Evolutionary conservation across 2,329 filamentous ascomycete species (phyloP).

Genomic region (Cadophora sp.): DNA sequence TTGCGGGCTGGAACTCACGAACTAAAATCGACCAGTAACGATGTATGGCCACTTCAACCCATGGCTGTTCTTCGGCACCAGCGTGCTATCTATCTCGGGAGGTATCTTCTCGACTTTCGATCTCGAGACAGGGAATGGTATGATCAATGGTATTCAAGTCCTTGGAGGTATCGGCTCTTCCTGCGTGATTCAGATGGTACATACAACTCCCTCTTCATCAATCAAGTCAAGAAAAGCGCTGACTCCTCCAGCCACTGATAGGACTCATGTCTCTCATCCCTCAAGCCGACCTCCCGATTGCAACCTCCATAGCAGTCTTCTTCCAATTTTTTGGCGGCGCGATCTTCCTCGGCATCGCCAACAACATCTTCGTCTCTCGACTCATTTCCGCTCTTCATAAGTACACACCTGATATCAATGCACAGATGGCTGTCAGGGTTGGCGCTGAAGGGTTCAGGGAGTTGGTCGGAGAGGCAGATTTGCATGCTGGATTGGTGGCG

Average conservation of each 20-base stretch:
- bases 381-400: constrained; percentile 33
- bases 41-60: constrained; percentile 39
- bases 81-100: constrained; percentile 20
- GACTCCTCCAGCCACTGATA: constrained; percentile 49
- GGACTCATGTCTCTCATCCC: constrained; percentile 55
- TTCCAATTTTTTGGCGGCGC: constrained; percentile 63
- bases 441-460: constrained; percentile 49
- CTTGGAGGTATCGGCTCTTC: constrained; percentile 59
- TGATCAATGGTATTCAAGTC: constrained; percentile 35
- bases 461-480: constrained; percentile 22
- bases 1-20: neutral
- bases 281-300: constrained; percentile 57
- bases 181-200: constrained; percentile 38
- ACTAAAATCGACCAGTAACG: constrained; percentile 34
- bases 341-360: constrained; percentile 62
- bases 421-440: constrained; percentile 46
- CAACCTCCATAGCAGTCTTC: constrained; percentile 61
- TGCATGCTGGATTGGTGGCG: constrained; percentile 22
- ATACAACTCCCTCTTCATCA: neutral
- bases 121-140: constrained; percentile 21
- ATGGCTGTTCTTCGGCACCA: constrained; percentile 28
- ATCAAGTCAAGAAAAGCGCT: neutral
- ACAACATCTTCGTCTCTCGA: constrained; percentile 50
- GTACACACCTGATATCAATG: constrained; percentile 44
- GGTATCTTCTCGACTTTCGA: constrained; percentile 32